Evolutionary conservation across 768 basidiomycete species (phyloP).

Genomic region (Lactifluus subvellereus): DNA sequence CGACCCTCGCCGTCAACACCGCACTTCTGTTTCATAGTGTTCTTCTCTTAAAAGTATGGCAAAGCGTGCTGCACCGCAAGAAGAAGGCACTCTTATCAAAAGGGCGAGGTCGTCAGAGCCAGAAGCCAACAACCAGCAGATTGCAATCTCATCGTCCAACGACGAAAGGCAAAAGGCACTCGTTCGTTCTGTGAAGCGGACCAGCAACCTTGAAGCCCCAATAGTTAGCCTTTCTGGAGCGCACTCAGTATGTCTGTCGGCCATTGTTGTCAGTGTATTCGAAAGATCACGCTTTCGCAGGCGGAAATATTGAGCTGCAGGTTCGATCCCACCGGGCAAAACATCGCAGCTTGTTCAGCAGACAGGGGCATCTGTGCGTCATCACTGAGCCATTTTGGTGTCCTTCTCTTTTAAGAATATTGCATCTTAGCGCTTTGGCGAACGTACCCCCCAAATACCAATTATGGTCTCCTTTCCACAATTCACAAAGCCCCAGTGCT

Average conservation of each 20-base stretch:
- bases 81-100: slow-evolving; percentile 55
- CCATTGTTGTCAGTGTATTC: background rate
- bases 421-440: slow-evolving; percentile 67
- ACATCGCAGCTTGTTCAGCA: slow-evolving; percentile 86
- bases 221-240: slow-evolving; percentile 88
- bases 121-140: slow-evolving; percentile 48
- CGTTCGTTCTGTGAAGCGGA: slow-evolving; percentile 80
- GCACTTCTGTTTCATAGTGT: background rate
- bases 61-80: slow-evolving; percentile 58
- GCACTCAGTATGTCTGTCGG: slow-evolving; percentile 60
- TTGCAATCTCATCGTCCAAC: slow-evolving; percentile 68
- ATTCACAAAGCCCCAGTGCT: slow-evolving; percentile 88
- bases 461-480: slow-evolving; percentile 81
- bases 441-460: slow-evolving; percentile 87
- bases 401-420: background rate
- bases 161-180: slow-evolving; percentile 75
- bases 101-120: slow-evolving; percentile 47
- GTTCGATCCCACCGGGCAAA: slow-evolving; percentile 92
- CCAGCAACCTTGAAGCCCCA: slow-evolving; percentile 89
- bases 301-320: slow-evolving; percentile 87
- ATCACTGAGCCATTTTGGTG: background rate
- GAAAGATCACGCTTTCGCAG: slow-evolving; percentile 32
- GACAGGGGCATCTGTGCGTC: slow-evolving; percentile 86
- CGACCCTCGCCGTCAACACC: no score
- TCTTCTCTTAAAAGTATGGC: slow-evolving; percentile 44